A percentile compares a stretch with the other conserved stretches of the same genome.
These are phyloP conservation scores for Craterostigma plantagineum DNA, from an alignment of 257 asterid genomes.

Conservation along the genomic window DNA sequence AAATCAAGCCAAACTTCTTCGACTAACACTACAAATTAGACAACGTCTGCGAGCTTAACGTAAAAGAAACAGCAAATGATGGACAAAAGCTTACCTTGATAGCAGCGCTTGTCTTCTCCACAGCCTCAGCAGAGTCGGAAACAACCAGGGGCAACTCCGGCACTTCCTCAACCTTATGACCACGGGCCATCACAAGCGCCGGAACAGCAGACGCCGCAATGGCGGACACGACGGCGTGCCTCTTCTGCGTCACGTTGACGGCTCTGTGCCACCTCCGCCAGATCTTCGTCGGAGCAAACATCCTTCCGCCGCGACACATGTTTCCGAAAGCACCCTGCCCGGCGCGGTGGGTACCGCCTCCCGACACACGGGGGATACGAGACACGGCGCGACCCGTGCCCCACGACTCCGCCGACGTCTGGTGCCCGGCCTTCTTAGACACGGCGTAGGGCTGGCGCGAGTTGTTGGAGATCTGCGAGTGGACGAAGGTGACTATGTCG, in stretches of 20 bases:
- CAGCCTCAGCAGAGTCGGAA: constrained; percentile 22
- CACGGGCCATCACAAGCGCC: constrained; percentile 24
- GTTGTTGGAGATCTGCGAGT: constrained; percentile 25
- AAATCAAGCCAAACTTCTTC: too few species aligned
- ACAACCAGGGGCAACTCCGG: constrained; percentile 27
- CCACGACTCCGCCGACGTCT: constrained; percentile 45
- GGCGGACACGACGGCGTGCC: constrained; percentile 25
- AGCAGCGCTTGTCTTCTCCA: constrained; percentile 30
- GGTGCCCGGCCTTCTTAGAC: constrained; percentile 32
- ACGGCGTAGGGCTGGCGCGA: constrained; percentile 36
- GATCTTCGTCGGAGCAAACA: constrained; percentile 38
- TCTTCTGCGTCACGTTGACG: constrained; percentile 26
- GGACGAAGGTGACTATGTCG: constrained; percentile 21
- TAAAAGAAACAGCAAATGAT: too few species aligned
- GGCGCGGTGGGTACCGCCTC: constrained; percentile 44
- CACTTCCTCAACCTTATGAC: constrained; percentile 22
- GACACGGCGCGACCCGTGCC: constrained; percentile 42
- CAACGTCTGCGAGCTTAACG: too few species aligned
- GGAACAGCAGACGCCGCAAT: constrained; percentile 37
- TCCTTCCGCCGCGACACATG: constrained; percentile 44
- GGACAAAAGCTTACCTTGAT: constrained; percentile 14
- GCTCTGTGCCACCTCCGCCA: constrained; percentile 36
- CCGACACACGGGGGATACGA: constrained; percentile 41
- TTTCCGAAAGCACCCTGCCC: constrained; percentile 41
- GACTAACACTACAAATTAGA: too few species aligned